A percentile compares a stretch with the other conserved stretches of the same genome.
Conservation (phyloP, 208 protist genomes). For the Trypanosoma scelopori region DNA sequence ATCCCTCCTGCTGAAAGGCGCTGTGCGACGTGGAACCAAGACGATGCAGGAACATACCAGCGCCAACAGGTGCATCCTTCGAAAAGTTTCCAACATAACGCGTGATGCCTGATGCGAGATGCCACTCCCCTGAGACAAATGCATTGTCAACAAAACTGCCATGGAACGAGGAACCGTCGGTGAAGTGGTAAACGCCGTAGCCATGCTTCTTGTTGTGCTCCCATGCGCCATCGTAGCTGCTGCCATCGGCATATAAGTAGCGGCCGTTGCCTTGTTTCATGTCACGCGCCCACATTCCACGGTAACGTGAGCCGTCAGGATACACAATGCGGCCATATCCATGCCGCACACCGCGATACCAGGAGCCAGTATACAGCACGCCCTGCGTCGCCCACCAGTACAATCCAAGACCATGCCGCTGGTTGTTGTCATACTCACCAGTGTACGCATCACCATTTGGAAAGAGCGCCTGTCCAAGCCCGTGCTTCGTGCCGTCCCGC, state of each 20-base stretch:
- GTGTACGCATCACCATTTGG: constrained; percentile 86
- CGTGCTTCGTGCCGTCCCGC: constrained; percentile 82
- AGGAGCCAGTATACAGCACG: constrained; percentile 73
- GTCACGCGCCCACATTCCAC: constrained; percentile 70
- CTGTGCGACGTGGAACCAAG: constrained; percentile 48
- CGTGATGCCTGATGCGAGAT: constrained; percentile 65
- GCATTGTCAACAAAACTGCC: constrained; percentile 76
- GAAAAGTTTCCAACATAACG: constrained; percentile 86
- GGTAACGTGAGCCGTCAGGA: constrained; percentile 82
- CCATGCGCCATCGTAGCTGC: constrained; percentile 84
- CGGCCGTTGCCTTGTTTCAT: constrained; percentile 66
- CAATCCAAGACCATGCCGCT: constrained; percentile 67
- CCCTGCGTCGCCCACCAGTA: constrained; percentile 74
- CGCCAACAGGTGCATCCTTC: constrained; percentile 63
- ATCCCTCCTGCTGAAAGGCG: constrained; percentile 81
- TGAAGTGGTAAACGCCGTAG: constrained; percentile 66
- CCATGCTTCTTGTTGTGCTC: constrained; percentile 75
- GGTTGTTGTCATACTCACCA: constrained; percentile 80
- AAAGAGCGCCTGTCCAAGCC: constrained; percentile 84
- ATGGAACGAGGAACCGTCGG: constrained; percentile 67
- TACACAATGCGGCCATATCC: constrained; percentile 85
- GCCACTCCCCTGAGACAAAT: constrained; percentile 84
- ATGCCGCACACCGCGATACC: constrained; percentile 66
- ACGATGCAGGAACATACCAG: constrained; percentile 83
- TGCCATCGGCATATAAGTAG: constrained; percentile 85